Conservation (phyloP, 208 protist genomes). For the Acanthamoeba culbertsoni region DNA sequence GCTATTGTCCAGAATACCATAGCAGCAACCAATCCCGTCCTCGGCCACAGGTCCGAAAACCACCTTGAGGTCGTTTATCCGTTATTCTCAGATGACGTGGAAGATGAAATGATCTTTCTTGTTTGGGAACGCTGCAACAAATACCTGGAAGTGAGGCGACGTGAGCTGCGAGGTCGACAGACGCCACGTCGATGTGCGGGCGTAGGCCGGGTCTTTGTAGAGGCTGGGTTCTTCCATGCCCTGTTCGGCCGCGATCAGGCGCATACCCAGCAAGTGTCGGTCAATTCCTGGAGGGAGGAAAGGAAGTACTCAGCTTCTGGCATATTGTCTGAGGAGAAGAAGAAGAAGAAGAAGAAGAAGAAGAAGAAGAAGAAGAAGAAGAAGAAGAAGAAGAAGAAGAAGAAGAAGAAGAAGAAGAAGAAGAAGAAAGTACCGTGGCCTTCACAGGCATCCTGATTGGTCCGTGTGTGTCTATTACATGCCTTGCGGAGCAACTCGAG, state of each 20-base stretch:
- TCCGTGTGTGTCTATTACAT: neutral
- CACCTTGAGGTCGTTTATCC: neutral
- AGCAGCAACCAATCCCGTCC: neutral
- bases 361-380: neutral
- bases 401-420: no score
- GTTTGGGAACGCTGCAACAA: neutral
- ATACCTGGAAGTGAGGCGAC: neutral
- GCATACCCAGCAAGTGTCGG: neutral
- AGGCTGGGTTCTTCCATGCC: neutral
- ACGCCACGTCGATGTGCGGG: neutral
- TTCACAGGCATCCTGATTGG: neutral
- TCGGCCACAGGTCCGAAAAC: constrained; percentile 14
- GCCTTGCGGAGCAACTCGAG: neutral
- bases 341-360: neutral
- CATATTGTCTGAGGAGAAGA: neutral
- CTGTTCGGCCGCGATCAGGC: neutral
- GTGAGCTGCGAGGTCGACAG: constrained; percentile 33
- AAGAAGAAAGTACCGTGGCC: neutral
- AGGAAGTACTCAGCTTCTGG: no score
- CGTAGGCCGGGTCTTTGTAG: neutral
- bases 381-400: no score
- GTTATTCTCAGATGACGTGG: neutral
- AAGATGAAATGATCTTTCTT: neutral
- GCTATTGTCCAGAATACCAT: neutral
- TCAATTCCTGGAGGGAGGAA: constrained; percentile 1